Conservation (phyloP, 2,329 filamentous ascomycete genomes). For the Fusarium citri region DNA sequence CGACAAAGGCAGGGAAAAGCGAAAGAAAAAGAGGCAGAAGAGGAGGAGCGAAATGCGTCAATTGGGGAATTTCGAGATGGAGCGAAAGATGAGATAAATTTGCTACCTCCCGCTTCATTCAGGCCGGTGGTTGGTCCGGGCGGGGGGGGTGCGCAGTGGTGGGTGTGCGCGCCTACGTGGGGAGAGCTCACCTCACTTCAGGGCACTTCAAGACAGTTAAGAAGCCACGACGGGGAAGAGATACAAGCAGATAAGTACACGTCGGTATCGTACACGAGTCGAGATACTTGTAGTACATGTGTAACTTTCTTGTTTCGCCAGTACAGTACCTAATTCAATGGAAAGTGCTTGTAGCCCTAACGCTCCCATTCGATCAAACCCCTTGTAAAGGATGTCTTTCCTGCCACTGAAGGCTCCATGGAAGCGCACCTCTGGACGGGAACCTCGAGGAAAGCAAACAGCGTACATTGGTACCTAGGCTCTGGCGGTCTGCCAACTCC, state of each 20-base stretch:
- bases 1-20: constrained; percentile 22
- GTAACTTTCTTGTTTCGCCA: constrained; percentile 2
- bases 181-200: neutral
- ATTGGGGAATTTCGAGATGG: constrained; percentile 45
- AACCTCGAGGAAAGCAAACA: constrained; percentile 1
- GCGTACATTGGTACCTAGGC: no score
- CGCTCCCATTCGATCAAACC: neutral
- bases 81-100: constrained; percentile 48
- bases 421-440: constrained; percentile 26
- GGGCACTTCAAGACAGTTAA: neutral
- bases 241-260: constrained; percentile 19
- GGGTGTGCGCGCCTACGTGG: constrained; percentile 15
- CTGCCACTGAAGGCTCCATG: constrained; percentile 16
- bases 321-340: neutral
- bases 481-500: constrained; percentile 39
- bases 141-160: constrained; percentile 21
- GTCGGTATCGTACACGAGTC: constrained; percentile 7
- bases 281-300: constrained; percentile 14
- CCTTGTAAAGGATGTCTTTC: constrained; percentile 1
- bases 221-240: constrained; percentile 10
- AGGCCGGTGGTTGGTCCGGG: constrained; percentile 47
- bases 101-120: constrained; percentile 36
- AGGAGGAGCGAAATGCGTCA: constrained; percentile 44
- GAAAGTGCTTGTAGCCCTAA: constrained; percentile 3
- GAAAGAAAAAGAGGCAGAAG: constrained; percentile 25